Evolutionary conservation across 352 stramenopile species (phyloP).

Genomic region (Phytophthora ramorum): DNA sequence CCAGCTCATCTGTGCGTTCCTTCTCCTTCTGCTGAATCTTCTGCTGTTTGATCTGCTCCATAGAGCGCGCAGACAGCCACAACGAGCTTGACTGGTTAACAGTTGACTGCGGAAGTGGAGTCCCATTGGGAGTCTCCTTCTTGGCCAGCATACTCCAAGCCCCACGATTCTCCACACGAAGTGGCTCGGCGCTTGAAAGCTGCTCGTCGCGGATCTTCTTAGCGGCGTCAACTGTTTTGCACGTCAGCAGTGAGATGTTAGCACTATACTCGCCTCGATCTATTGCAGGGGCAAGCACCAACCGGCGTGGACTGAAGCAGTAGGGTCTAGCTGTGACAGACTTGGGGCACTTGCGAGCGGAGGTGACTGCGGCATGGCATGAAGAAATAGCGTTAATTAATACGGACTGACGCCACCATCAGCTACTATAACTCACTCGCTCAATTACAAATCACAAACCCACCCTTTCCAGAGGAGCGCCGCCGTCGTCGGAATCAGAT

Average conservation of each 20-base stretch:
- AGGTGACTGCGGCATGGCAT: slow-evolving; percentile 56
- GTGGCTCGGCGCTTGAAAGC: slow-evolving; percentile 57
- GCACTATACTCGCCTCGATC: slow-evolving; percentile 1
- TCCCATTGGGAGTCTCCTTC: slow-evolving; percentile 72
- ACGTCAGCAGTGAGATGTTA: slow-evolving; percentile 20
- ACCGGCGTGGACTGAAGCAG: slow-evolving; percentile 52
- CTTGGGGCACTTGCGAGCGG: slow-evolving; percentile 61
- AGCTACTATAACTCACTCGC: slow-evolving; percentile 45
- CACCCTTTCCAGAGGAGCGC: slow-evolving; percentile 84
- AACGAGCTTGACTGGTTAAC: slow-evolving; percentile 80
- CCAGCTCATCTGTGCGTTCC: slow-evolving; percentile 70
- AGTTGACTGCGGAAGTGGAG: slow-evolving; percentile 62
- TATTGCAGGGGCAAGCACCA: slow-evolving; percentile 27
- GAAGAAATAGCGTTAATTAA: slow-evolving; percentile 41
- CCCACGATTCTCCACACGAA: slow-evolving; percentile 84
- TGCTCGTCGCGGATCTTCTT: slow-evolving; percentile 86
- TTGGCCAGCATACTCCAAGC: slow-evolving; percentile 87
- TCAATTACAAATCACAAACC: slow-evolving; percentile 73
- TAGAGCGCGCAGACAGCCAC: slow-evolving; percentile 84
- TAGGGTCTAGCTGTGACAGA: slow-evolving; percentile 53
- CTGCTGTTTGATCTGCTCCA: slow-evolving; percentile 90
- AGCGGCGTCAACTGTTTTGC: slow-evolving; percentile 48
- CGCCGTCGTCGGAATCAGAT: slow-evolving; percentile 80
- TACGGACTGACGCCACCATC: slow-evolving; percentile 27
- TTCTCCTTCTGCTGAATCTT: slow-evolving; percentile 89